Percentiles rank a stretch among this genome's conserved stretches.
phyloP scores from a whole-genome alignment of 2,329 filamentous ascomycete genomes.

The Hypoxylon sp. region DNA sequence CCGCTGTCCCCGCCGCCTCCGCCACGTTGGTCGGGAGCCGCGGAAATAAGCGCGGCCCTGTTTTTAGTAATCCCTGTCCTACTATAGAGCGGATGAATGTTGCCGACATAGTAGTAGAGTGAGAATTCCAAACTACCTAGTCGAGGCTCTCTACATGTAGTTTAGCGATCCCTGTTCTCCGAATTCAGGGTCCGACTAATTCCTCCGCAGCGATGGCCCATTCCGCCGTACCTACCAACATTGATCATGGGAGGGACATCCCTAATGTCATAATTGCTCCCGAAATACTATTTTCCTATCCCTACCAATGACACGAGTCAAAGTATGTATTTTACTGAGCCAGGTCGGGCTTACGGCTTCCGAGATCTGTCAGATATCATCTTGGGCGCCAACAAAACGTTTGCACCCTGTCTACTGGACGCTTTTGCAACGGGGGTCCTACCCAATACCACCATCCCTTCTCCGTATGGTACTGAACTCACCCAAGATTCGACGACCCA shows the following conservation, averaged over 20 bases:
- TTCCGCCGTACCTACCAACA: conserved; percentile 23
- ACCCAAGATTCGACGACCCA: conserved; percentile 16
- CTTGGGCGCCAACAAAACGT: conserved; percentile 42
- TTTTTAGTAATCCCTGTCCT: not conserved
- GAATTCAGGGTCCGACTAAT: conserved; percentile 2
- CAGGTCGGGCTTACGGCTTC: conserved; percentile 38
- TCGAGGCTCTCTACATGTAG: not conserved
- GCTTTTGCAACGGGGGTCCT: conserved; percentile 27
- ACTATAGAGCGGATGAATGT: not conserved
- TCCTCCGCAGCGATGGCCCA: conserved; percentile 10
- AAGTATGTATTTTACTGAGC: conserved; percentile 32
- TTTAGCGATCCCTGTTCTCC: not conserved
- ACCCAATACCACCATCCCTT: conserved; percentile 41
- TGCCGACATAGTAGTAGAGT: not conserved
- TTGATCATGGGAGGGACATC: conserved; percentile 13
- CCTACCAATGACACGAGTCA: conserved; percentile 33
- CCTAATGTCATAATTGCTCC: conserved; percentile 3
- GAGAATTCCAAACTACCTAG: not conserved
- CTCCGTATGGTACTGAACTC: conserved; percentile 27
- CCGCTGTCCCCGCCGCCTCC: conserved; percentile 30
- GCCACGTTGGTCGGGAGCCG: conserved; percentile 19
- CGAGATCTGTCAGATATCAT: conserved; percentile 51
- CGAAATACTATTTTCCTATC: not conserved
- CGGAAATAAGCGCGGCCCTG: conserved; percentile 28
- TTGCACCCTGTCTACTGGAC: conserved; percentile 38